These are phyloP conservation scores for Fusarium buharicum DNA, from an alignment of 2,329 filamentous ascomycete genomes.

Conservation along the genomic window DNA sequence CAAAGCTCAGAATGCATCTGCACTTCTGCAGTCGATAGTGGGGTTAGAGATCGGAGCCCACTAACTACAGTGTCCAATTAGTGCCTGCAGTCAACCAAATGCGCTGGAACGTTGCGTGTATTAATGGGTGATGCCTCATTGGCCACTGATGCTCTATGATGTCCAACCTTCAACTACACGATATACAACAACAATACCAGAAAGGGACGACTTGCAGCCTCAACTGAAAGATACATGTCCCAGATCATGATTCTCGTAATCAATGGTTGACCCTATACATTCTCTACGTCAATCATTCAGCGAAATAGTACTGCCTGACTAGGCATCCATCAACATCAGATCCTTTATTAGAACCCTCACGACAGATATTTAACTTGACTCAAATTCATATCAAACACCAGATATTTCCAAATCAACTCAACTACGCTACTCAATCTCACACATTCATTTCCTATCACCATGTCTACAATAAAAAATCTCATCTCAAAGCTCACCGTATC, in stretches of 20 bases:
- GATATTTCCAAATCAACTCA: not conserved
- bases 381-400: not conserved
- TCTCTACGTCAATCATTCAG: not conserved
- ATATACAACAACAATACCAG: conserved; percentile 22
- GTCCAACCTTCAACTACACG: conserved; percentile 12
- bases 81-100: conserved; percentile 15
- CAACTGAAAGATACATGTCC: not conserved
- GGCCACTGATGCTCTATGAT: conserved; percentile 10
- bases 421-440: not conserved
- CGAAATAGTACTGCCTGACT: conserved; percentile 6
- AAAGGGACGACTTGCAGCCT: conserved; percentile 8
- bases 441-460: conserved; percentile 4
- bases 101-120: conserved; percentile 48
- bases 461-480: conserved; percentile 39
- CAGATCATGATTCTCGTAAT: not conserved
- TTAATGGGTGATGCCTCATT: conserved; percentile 39
- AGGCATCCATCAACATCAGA: conserved; percentile 5
- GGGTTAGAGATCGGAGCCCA: conserved; percentile 15
- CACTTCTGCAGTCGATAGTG: conserved; percentile 29
- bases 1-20: conserved; percentile 13
- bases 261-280: not conserved
- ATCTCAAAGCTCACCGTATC: conserved; percentile 32
- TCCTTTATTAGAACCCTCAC: not conserved
- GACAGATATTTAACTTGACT: conserved; percentile 11
- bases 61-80: conserved; percentile 13